phyloP scores from a whole-genome alignment of 2,329 filamentous ascomycete genomes.

The Aureobasidium sp. region DNA sequence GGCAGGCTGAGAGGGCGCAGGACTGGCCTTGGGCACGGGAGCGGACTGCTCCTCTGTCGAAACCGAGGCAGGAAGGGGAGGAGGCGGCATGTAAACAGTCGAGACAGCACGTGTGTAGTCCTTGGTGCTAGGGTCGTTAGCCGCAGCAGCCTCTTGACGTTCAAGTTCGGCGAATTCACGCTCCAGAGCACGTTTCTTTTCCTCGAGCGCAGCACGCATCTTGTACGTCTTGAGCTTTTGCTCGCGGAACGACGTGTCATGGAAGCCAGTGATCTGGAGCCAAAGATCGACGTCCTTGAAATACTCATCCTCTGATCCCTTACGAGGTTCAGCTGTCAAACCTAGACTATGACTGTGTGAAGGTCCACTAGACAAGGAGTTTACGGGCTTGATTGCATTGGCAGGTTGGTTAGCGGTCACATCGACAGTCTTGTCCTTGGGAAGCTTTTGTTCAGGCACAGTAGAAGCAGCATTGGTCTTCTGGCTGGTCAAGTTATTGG shows the following conservation, averaged over 20 bases:
- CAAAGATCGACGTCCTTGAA: constrained; percentile 28
- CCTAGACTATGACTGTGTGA: neutral
- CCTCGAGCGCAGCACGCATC: constrained; percentile 24
- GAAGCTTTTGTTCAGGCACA: neutral
- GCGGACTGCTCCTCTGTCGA: neutral
- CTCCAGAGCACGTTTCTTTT: constrained; percentile 24
- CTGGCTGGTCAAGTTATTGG: neutral
- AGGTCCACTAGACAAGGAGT: neutral
- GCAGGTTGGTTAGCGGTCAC: neutral
- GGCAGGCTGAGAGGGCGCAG: neutral
- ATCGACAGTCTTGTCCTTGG: neutral
- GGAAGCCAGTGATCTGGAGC: constrained; percentile 32
- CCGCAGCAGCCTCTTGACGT: constrained; percentile 23
- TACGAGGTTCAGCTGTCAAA: neutral
- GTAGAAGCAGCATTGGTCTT: neutral
- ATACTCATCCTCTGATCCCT: constrained; percentile 21
- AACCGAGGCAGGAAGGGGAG: constrained; percentile 15
- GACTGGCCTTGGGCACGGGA: neutral
- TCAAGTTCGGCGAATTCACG: constrained; percentile 24
- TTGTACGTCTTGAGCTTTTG: constrained; percentile 25
- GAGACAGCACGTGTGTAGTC: constrained; percentile 14
- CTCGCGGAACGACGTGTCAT: constrained; percentile 27
- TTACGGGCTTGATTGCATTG: neutral
- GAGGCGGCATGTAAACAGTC: constrained; percentile 16
- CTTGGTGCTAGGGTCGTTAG: constrained; percentile 16